Evolutionary conservation across 2,329 filamentous ascomycete species (phyloP), one percentile per base, ranked within the genome.

Genomic region (Cladophialophora exuberans): DNA sequence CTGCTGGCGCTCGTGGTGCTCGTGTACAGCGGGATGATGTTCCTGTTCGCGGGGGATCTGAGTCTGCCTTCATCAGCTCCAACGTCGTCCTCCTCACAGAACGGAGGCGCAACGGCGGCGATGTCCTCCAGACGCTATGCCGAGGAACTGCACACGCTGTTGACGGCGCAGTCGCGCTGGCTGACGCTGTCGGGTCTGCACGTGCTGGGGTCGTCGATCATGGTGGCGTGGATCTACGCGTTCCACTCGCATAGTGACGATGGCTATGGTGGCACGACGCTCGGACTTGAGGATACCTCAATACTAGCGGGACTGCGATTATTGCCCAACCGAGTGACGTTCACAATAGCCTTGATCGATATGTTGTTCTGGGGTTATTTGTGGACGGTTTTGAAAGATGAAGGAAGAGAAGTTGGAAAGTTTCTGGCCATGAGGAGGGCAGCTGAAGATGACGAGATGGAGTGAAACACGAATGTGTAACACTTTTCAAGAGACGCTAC

Each of bases 291-390:
- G n/a, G n/a, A n/a, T n/a, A n/a, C n/a, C n/a, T n/a, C 50, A 30
- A 17, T 48, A 5, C 28, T 48, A 10, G 23, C 44, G 9, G 39
- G 52, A 10, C 17, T 52, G 6, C 30, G 9, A 17, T 36, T 49
- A 35, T 53, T 65, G n/a, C 54, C 53, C 22, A 65, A 63, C 25
- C 57, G 60, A 11, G 62, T 64, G n/a, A 58, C 55, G 11, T 64
- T 65, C 25, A 63, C 58, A 9, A 31, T 42, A 1, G 58, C 43
- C 10, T 43, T 65, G 31, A 35, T 53, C 2, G 58, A 65, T 30
- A 65, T 65, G 63, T 39, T 65, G 50, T 65, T 65, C 35, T 65
- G 63, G 63, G 63, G 63, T 1, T 65, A 64, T 41, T 28, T 65
- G 46, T 65, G 62, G 57, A 65, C 63, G 13, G 60, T 61, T 6